Evolutionary conservation across 176 grass and related monocot genomes (phyloP), one percentile per base, ranked within the genome.

Genomic region (Hsuehochloa calcarea): DNA sequence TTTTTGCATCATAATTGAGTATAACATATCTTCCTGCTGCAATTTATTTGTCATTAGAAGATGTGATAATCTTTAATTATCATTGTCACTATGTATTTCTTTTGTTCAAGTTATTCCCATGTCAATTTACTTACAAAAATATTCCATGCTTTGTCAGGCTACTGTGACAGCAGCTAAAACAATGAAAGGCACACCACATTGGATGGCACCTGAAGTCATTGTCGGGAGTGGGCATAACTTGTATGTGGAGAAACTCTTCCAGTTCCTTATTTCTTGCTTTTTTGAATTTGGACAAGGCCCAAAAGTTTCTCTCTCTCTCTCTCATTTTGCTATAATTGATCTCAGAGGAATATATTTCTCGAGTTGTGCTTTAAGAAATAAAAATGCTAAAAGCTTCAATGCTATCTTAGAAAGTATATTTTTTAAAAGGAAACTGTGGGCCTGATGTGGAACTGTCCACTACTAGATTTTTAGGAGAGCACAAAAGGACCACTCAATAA

Each of bases 151-250:
- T 86, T 88, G 20, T 78, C 70, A 99, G 97, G 97, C 97, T 86
- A 99, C 97, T 72, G 87, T 99, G 78, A 95, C 94, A 84, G 97
- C 97, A 43, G 93, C 93, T 39, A 99, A 99, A 89, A 94, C 97
- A 76, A 96, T 96, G 91, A 99, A 96, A 89, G 97, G 97, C 43
- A 99, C 97, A n/a, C 91, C 97, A 15, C 88, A 94, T 47, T 99
- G 97, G 97, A 99, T 99, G 97, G 97, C 97, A 62, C 97, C 97
- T 84, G 97, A 99, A 99, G 93, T 99, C 22, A 99, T 99, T 86
- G 91, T 96, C 29, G 90, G 93, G 65, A 99, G 91, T 73, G 93
- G 97, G 27, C 91, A 99, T 86, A 99, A 84, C 86, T 99, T 99
- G 97, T 99, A 94, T 86, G 93, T 50, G 23, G 34, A 56, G 1